Evolutionary conservation across 108 stramenopile species (phyloP).

Genomic region (Nitzschia palea): DNA sequence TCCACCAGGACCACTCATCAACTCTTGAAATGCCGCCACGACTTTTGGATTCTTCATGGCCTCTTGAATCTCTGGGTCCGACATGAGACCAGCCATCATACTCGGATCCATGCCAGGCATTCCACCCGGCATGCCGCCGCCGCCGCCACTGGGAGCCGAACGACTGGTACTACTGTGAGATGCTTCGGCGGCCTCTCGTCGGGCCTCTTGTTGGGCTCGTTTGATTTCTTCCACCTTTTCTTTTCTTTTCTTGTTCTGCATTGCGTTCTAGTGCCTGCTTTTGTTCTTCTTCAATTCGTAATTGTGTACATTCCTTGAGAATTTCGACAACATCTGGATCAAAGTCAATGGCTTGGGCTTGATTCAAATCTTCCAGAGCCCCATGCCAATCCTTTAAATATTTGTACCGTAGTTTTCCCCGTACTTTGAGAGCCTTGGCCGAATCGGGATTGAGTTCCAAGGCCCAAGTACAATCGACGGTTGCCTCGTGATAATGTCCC

Average conservation of each 20-base stretch:
- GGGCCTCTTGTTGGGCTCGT: conserved; percentile 61
- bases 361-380: conserved; percentile 33
- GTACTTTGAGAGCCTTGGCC: conserved; percentile 75
- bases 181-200: conserved; percentile 33
- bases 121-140: conserved; percentile 49
- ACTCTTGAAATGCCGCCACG: conserved; percentile 68
- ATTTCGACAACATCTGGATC: conserved; percentile 77
- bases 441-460: conserved; percentile 84
- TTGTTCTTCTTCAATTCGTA: conserved; percentile 67
- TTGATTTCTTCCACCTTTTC: conserved; percentile 83
- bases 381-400: conserved; percentile 55
- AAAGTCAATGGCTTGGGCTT: conserved; percentile 87
- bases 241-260: conserved; percentile 67
- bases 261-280: conserved; percentile 50
- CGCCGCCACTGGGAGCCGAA: conserved; percentile 7
- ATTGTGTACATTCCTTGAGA: conserved; percentile 72
- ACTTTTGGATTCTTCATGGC: conserved; percentile 90
- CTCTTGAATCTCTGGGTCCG: conserved; percentile 69
- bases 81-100: conserved; percentile 83
- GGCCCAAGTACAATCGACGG: conserved; percentile 75
- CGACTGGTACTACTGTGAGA: conserved; percentile 21
- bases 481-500: conserved; percentile 58
- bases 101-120: conserved; percentile 51
- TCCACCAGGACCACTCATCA: conserved; percentile 77
- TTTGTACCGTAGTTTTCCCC: conserved; percentile 53